Percentiles rank a stretch among this genome's conserved stretches.
phyloP scores from a whole-genome alignment of 139 green algal species.

The Protoeuglena noctilucae region DNA sequence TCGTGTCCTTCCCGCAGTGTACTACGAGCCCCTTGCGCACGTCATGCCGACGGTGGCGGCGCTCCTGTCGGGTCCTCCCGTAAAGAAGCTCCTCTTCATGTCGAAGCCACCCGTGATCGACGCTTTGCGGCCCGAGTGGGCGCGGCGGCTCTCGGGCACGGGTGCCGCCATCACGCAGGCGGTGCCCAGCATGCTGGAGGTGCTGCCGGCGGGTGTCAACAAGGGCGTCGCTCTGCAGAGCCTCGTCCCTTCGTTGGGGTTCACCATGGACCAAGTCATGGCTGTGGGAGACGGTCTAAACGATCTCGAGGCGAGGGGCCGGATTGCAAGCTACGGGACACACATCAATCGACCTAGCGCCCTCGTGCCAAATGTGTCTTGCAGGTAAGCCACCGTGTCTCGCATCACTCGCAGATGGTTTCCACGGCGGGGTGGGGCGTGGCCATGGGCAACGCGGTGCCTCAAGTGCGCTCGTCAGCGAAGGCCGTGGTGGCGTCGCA shows the following conservation, averaged over 20 bases:
- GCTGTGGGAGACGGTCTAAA: conserved; percentile 84
- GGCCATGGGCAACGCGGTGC: conserved; percentile 88
- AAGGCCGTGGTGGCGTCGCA: conserved; percentile 49
- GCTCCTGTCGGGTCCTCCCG: conserved; percentile 19
- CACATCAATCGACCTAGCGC: no score
- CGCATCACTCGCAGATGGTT: no score
- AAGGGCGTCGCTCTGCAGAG: conserved; percentile 38
- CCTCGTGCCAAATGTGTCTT: no score
- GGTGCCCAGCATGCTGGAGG: conserved; percentile 82
- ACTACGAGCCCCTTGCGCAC: conserved; percentile 67
- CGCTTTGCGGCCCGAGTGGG: conserved; percentile 1
- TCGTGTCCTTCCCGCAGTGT: no score
- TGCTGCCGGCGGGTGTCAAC: conserved; percentile 71
- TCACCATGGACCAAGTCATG: conserved; percentile 37
- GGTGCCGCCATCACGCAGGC: conserved; percentile 53
- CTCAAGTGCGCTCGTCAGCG: conserved; percentile 21
- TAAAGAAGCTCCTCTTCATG: conserved; percentile 84
- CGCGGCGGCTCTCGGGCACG: conserved; percentile 1
- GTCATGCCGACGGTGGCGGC: conserved; percentile 22
- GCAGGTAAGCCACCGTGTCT: no score
- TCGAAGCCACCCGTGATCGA: no score
- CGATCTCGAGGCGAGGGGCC: no score
- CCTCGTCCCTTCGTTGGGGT: conserved; percentile 34
- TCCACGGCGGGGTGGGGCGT: conserved; percentile 55
- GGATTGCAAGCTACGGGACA: no score